Evolutionary conservation across 23 red algal genomes (phyloP).

Genomic region (Gracilaria domingensis): DNA sequence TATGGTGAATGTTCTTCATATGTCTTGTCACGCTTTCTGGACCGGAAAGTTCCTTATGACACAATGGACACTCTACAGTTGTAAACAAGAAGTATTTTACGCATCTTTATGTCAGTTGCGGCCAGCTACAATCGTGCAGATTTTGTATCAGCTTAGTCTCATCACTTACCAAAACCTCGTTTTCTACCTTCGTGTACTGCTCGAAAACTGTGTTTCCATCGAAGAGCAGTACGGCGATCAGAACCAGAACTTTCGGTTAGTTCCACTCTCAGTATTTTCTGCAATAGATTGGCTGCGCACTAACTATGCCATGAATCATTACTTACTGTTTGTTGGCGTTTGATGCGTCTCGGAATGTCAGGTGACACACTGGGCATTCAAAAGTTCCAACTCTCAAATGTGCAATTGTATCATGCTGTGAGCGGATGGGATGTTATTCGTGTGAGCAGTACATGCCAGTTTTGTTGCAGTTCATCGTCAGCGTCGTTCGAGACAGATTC

Average conservation of each 20-base stretch:
- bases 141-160: not conserved
- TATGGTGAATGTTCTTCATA: conserved; percentile 22
- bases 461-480: not conserved
- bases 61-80: not conserved
- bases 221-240: not conserved
- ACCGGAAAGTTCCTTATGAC: not conserved
- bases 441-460: not conserved
- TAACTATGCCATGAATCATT: not conserved
- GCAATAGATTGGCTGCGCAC: not conserved
- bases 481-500: not conserved
- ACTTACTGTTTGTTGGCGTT: conserved; percentile 36
- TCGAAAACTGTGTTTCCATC: not conserved
- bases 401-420: not conserved
- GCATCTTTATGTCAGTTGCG: not conserved
- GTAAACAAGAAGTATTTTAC: not conserved
- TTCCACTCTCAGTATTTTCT: not conserved
- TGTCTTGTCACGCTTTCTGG: conserved; percentile 16
- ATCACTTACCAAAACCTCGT: conserved; percentile 2
- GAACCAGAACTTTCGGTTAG: not conserved
- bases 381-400: not conserved
- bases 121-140: not conserved
- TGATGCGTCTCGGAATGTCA: conserved; percentile 2
- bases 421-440: not conserved
- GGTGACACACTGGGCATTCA: conserved; percentile 28
- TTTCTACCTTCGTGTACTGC: conserved; percentile 17